phyloP scores from a whole-genome alignment of 164 flowering plant genomes.

The Chimonanthus praecox region DNA sequence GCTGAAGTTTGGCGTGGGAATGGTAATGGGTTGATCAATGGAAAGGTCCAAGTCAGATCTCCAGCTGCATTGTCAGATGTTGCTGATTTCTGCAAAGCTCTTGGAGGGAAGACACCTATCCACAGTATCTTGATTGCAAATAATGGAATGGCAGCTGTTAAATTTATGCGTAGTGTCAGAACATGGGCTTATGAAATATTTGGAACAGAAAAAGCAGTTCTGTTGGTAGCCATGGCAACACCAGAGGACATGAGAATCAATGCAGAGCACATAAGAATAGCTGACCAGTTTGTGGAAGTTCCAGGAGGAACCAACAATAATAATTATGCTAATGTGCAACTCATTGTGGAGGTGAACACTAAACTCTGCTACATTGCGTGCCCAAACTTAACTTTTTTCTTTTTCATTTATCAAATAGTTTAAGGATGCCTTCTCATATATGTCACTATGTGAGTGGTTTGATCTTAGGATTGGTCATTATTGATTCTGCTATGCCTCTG shows the following conservation, averaged over 20 bases:
- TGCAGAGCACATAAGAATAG: slow-evolving; percentile 97
- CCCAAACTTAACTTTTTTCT: not conserved
- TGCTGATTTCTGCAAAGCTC: slow-evolving; percentile 81
- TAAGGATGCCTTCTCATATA: not conserved
- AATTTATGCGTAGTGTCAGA: slow-evolving; percentile 91
- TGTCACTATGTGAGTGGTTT: not conserved
- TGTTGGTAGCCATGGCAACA: slow-evolving; percentile 98
- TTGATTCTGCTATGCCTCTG: too few relatives aligned
- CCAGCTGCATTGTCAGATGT: slow-evolving; percentile 43
- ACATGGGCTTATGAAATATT: slow-evolving; percentile 97
- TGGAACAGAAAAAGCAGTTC: slow-evolving; percentile 93
- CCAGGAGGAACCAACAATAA: slow-evolving; percentile 99
- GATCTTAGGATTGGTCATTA: not conserved
- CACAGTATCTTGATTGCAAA: slow-evolving; percentile 94
- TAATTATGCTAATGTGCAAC: slow-evolving; percentile 99
- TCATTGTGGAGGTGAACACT: slow-evolving; percentile 83
- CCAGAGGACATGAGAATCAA: slow-evolving; percentile 99
- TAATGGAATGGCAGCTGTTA: slow-evolving; percentile 99
- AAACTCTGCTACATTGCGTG: not conserved
- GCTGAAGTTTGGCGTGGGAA: slow-evolving; percentile 39
- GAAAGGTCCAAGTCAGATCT: slow-evolving; percentile 40
- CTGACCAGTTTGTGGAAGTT: slow-evolving; percentile 99
- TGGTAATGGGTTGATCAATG: slow-evolving; percentile 37
- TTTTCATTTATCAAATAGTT: not conserved
- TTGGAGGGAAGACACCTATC: slow-evolving; percentile 83